Evolutionary conservation across 2,329 filamentous ascomycete species (phyloP).

Genomic region (Penicillium sp.): DNA sequence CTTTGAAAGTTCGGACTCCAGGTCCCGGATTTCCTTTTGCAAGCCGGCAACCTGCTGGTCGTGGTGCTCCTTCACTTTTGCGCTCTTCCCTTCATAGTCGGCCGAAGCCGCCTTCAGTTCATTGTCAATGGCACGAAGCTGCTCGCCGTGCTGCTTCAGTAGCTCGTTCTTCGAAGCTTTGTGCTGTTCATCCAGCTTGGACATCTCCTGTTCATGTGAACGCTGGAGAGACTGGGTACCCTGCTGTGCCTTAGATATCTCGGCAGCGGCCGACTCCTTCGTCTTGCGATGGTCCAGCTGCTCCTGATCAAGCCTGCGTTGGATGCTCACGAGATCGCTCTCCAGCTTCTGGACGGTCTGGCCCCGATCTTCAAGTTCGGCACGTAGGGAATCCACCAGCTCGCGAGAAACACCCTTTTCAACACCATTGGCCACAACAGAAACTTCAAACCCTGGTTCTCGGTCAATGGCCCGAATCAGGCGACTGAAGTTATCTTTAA

Average conservation of each 20-base stretch:
- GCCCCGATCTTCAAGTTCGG: constrained; percentile 70
- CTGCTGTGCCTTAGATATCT: constrained; percentile 57
- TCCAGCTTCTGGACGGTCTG: constrained; percentile 56
- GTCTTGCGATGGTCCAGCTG: constrained; percentile 65
- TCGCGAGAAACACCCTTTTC: constrained; percentile 92
- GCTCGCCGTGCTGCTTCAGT: constrained; percentile 43
- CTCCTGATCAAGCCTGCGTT: constrained; percentile 62
- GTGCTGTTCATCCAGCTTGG: constrained; percentile 45
- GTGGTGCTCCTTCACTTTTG: constrained; percentile 38
- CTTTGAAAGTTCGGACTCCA: constrained; percentile 51
- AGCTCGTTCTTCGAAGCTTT: constrained; percentile 41
- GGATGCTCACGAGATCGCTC: constrained; percentile 51
- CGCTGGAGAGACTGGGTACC: constrained; percentile 67
- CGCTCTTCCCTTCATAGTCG: constrained; percentile 40
- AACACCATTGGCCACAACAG: constrained; percentile 70
- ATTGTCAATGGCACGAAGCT: constrained; percentile 46
- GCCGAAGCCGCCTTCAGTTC: constrained; percentile 44
- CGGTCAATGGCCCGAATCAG: constrained; percentile 81
- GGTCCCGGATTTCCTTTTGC: constrained; percentile 55
- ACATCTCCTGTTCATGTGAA: constrained; percentile 63
- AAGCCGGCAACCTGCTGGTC: constrained; percentile 63
- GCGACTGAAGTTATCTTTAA: constrained; percentile 92
- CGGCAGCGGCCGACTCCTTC: constrained; percentile 55
- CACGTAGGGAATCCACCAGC: constrained; percentile 77
- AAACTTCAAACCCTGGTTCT: constrained; percentile 81